phyloP scores from a whole-genome alignment of 495 filamentous ascomycete species.

The Aspergillus bridgeri region DNA sequence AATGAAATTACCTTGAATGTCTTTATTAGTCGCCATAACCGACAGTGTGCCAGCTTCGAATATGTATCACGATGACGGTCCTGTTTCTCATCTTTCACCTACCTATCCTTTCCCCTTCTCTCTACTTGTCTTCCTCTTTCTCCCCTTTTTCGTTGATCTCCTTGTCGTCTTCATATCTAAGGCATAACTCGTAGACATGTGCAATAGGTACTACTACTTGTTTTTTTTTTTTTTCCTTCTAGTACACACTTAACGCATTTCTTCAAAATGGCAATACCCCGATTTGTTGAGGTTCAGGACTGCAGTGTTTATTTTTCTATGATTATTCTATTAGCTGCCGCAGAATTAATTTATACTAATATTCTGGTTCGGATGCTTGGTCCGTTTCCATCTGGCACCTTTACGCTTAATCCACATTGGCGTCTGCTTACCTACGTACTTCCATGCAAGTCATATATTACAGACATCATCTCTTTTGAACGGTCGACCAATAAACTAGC shows the following conservation, averaged over 20 bases:
- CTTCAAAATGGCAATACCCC: not conserved
- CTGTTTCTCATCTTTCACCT: not conserved
- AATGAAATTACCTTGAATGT: constrained; percentile 1
- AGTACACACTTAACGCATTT: not conserved
- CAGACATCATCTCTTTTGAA: not conserved
- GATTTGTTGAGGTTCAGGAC: not conserved
- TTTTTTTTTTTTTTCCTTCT: too few relatives aligned
- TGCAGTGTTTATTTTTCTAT: not conserved
- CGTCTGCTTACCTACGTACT: not conserved
- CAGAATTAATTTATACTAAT: too few relatives aligned
- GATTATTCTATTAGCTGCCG: too few relatives aligned
- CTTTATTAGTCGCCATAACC: not conserved
- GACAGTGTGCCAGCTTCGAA: constrained; percentile 8
- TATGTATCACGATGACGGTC: constrained; percentile 5
- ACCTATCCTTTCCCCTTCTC: constrained; percentile 1
- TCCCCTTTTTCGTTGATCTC: not conserved
- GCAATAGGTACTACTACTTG: constrained; percentile 12
- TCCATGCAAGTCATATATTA: not conserved
- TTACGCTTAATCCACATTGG: not conserved
- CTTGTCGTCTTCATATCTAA: constrained; percentile 8
- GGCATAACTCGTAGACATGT: constrained; percentile 23
- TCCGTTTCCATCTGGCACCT: too few relatives aligned
- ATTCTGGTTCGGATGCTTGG: not conserved
- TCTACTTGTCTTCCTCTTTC: constrained; percentile 8
- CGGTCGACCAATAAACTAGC: not conserved